phyloP scores from a whole-genome alignment of 2,329 filamentous ascomycete species.

The Cercospora nicotianae region DNA sequence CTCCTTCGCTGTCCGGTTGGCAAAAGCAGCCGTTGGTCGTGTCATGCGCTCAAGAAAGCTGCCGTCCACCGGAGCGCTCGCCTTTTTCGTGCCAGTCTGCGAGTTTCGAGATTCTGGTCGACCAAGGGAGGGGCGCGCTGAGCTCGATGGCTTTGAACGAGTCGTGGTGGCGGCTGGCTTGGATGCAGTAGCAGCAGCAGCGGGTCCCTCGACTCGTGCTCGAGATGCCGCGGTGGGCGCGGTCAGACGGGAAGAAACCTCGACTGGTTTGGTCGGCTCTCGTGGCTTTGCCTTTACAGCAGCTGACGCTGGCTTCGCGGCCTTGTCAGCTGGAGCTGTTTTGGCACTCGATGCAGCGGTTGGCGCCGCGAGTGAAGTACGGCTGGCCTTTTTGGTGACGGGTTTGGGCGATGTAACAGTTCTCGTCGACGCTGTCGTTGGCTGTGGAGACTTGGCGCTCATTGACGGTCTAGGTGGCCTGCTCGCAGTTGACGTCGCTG shows the following conservation, averaged over 20 bases:
- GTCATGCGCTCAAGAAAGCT: slow-evolving; percentile 79
- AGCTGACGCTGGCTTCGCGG: slow-evolving; percentile 21
- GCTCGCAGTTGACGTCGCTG: slow-evolving; percentile 23
- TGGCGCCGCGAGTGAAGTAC: slow-evolving; percentile 38
- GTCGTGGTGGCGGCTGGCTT: slow-evolving; percentile 36
- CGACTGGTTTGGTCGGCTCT: slow-evolving; percentile 68
- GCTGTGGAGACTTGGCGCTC: slow-evolving; percentile 12
- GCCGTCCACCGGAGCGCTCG: slow-evolving; percentile 62
- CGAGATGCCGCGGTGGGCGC: slow-evolving; percentile 70
- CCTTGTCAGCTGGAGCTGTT: slow-evolving; percentile 27
- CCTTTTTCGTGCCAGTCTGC: slow-evolving; percentile 40
- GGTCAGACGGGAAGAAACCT: slow-evolving; percentile 65
- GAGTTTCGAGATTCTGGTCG: slow-evolving; percentile 52
- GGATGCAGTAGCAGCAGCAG: slow-evolving; percentile 25
- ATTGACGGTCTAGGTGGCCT: slow-evolving; percentile 19
- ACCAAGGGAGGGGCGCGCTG: slow-evolving; percentile 40
- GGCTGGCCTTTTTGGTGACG: slow-evolving; percentile 34
- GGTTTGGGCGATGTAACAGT: slow-evolving; percentile 15
- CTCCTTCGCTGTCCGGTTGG: slow-evolving; percentile 64
- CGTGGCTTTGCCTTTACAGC: slow-evolving; percentile 51
- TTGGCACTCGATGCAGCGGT: slow-evolving; percentile 38
- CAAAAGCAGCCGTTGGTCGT: slow-evolving; percentile 69
- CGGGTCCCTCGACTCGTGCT: slow-evolving; percentile 55
- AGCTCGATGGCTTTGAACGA: slow-evolving; percentile 33
- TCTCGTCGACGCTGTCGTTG: slow-evolving; percentile 22